phyloP scores from a whole-genome alignment of 148 eudicot species.

The Nepenthes gracilis region DNA sequence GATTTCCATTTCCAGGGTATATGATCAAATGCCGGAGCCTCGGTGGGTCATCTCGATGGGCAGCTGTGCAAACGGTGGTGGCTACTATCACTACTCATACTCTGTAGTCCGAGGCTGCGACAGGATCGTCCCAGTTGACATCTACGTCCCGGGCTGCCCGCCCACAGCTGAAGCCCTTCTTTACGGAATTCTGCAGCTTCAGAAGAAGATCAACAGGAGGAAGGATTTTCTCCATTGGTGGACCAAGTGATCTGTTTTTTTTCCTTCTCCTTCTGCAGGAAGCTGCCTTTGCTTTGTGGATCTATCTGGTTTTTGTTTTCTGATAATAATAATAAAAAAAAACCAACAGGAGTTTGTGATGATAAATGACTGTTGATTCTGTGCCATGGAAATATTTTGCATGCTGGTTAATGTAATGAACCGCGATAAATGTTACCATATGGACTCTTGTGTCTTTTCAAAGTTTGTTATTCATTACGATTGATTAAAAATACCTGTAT shows the following conservation, averaged over 20 bases:
- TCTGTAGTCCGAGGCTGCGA: conserved; percentile 94
- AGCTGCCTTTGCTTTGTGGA: too few relatives aligned
- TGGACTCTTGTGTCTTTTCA: too few relatives aligned
- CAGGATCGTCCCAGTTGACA: conserved; percentile 85
- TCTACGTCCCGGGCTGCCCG: conserved; percentile 91
- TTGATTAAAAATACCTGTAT: too few relatives aligned
- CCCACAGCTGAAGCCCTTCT: conserved; percentile 91
- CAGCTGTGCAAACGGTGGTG: conserved; percentile 99
- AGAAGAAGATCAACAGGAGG: conserved; percentile 94
- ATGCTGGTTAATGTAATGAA: too few relatives aligned
- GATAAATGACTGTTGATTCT: too few relatives aligned
- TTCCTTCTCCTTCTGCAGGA: background rate
- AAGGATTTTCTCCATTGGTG: conserved; percentile 95
- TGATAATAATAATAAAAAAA: too few relatives aligned
- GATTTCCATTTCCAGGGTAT: conserved; percentile 49
- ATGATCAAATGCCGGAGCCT: conserved; percentile 99
- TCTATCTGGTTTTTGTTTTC: too few relatives aligned
- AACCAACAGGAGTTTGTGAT: too few relatives aligned
- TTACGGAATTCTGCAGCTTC: conserved; percentile 83
- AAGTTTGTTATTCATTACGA: too few relatives aligned
- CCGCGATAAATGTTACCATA: too few relatives aligned
- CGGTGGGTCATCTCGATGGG: conserved; percentile 99
- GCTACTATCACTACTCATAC: conserved; percentile 94
- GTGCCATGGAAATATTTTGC: too few relatives aligned
- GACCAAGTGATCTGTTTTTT: conserved; percentile 46